Evolutionary conservation across 208 protist species (phyloP).

Genomic region (Trypanosoma platydactyli): DNA sequence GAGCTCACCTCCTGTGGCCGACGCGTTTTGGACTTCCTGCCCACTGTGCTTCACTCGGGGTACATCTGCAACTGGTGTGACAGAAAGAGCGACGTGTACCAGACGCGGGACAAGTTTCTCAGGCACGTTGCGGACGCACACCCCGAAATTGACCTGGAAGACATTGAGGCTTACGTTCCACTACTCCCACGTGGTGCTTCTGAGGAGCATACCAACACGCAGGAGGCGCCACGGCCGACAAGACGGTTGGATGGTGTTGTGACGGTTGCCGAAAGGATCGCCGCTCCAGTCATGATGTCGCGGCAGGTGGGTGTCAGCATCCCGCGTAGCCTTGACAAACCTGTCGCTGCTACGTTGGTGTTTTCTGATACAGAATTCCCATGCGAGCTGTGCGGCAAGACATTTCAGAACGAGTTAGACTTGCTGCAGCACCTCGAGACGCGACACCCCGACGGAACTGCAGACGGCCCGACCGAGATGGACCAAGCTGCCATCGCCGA

Average conservation of each 20-base stretch:
- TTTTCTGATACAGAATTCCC: conserved; percentile 64
- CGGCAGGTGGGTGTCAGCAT: conserved; percentile 29
- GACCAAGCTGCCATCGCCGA: conserved; percentile 26
- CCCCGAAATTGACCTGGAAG: conserved; percentile 65
- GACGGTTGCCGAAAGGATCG: conserved; percentile 24
- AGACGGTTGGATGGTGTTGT: conserved; percentile 38
- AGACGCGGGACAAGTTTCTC: conserved; percentile 80
- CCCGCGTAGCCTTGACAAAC: conserved; percentile 29
- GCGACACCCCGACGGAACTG: conserved; percentile 40
- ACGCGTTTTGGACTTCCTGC: conserved; percentile 36
- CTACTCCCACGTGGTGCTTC: conserved; percentile 15
- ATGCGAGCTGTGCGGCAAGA: conserved; percentile 77
- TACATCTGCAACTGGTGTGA: conserved; percentile 90
- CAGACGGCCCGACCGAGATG: background rate
- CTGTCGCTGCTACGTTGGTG: background rate
- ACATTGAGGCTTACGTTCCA: conserved; percentile 60
- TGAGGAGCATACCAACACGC: conserved; percentile 3
- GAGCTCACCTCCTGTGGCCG: conserved; percentile 27
- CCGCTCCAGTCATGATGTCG: background rate
- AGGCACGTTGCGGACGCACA: conserved; percentile 75
- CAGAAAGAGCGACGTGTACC: conserved; percentile 31
- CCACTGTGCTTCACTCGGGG: conserved; percentile 59
- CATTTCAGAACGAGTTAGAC: conserved; percentile 54
- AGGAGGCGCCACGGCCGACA: conserved; percentile 20
- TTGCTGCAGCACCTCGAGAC: conserved; percentile 78